Percentiles rank a stretch among this genome's conserved stretches.
Evolutionary conservation across 73 alveolate species (phyloP).

Genomic region (Paramecium pentaurelia): DNA sequence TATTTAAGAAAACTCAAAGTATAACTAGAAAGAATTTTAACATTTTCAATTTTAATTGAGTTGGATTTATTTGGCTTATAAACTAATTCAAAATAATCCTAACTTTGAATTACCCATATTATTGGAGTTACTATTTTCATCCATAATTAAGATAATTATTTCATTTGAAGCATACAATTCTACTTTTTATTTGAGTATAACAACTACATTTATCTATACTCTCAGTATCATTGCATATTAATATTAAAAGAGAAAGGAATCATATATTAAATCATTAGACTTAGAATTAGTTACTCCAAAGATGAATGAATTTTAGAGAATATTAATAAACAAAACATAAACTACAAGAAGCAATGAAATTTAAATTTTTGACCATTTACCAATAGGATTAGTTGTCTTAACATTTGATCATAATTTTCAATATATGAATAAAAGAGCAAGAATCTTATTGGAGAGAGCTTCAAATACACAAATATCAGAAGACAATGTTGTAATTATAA

Average conservation of each 20-base stretch:
- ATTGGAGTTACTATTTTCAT: not conserved
- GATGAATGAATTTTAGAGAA: not conserved
- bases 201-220: not conserved
- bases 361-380: not conserved
- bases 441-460: not conserved
- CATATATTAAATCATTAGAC: not conserved
- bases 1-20: not conserved
- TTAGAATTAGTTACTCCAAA: not conserved
- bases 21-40: not conserved
- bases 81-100: not conserved
- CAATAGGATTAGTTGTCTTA: not conserved
- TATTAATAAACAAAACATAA: not conserved
- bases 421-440: constrained; percentile 7
- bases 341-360: not conserved
- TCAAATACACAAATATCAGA: not conserved
- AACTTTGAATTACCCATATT: not conserved
- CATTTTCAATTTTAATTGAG: not conserved
- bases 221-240: not conserved
- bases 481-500: not conserved
- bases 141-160: not conserved
- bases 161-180: not conserved
- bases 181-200: not conserved
- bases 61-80: not conserved
- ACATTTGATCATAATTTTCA: not conserved
- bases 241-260: not conserved